Conservation (phyloP, 2,329 filamentous ascomycete species). For the Arthrinium puccinioides region DNA sequence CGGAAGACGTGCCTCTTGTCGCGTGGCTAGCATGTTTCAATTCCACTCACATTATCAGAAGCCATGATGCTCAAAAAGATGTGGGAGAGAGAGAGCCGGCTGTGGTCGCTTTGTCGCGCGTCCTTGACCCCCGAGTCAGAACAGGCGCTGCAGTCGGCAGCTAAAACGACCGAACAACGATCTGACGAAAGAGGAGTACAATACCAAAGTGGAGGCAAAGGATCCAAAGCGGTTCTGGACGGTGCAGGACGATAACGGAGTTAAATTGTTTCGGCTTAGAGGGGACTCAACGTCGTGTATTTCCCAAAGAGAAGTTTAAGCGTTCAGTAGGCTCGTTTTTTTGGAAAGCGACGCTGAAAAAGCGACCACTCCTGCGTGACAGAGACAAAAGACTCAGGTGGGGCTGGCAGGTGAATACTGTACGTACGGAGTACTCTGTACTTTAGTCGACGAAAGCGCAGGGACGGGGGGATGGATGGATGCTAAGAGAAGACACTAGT, state of each 20-base stretch:
- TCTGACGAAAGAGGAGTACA: too few species aligned
- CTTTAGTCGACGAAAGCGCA: background rate
- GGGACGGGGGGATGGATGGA: background rate
- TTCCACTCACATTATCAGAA: slow-evolving; percentile 4
- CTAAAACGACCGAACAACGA: too few species aligned
- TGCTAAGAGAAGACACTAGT: too few species aligned
- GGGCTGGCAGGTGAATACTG: background rate
- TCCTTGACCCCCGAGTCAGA: too few species aligned
- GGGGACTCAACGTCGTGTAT: slow-evolving; percentile 1
- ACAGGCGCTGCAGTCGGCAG: too few species aligned
- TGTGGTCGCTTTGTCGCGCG: too few species aligned
- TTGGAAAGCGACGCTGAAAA: slow-evolving; percentile 1
- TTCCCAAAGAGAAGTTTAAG: slow-evolving; percentile 1
- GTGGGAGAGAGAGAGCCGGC: too few species aligned
- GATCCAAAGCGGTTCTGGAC: too few species aligned
- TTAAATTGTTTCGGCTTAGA: slow-evolving; percentile 4
- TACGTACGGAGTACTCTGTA: too few species aligned
- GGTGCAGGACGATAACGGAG: slow-evolving; percentile 1
- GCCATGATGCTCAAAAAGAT: slow-evolving; percentile 1
- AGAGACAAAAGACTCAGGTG: slow-evolving; percentile 3
- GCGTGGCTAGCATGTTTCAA: background rate
- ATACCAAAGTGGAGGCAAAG: too few species aligned
- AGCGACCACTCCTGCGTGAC: slow-evolving; percentile 1
- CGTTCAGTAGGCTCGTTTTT: slow-evolving; percentile 2
- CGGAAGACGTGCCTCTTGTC: background rate